Base-by-base conservation (phyloP, 2,329 filamentous ascomycete species). In the Bipolaris bicolor region DNA sequence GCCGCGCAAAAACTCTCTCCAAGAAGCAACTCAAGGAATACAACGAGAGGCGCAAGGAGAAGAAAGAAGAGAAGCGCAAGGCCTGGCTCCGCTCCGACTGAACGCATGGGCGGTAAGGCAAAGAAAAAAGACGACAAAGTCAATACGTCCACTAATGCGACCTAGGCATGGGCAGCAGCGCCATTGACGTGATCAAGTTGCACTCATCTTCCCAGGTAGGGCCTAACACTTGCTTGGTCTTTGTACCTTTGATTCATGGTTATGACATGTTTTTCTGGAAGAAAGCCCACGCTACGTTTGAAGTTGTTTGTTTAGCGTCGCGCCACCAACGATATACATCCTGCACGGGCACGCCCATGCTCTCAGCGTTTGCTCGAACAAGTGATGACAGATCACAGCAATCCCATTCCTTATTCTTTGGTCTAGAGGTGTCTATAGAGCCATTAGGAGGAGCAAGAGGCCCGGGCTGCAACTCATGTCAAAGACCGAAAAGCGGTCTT, bases 21-120 rank as follows among this genome's bases (percentile, higher is more conserved):
- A 96, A 94, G 82, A 83, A 90, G 60, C 92, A 99, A 79, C 80
- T 99, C 63, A 94, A 96, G 80, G 87, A 89, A 55, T 97, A 94
- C 80, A 95, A 93, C 78, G 90, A 96, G 76, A 97, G 96, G 84
- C 84, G 92, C 61, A 86, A 88, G 60, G 90, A 90, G 43, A 92
- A 87, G 80, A 98, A 98, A 79, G 92, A 97, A 75, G 92, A 97
- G 81, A 98, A 97, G 80, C 84, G 93, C 60, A 83, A 93, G 63
- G 94, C 92, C 9, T 99, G 95, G 92, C 78, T 98, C 20, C 46
- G 70, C 83, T 88, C 69, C 93, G 97, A 78, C 97, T 79, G 88
- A 39, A 53, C 10, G 37, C 45, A 37, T 48, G 52, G 64, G 69
- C 51, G 68, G 72, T 75, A 74, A 75, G 72, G 64, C 58, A 63